Evolutionary conservation across 345 rosid species (phyloP).

Genomic region (Populus alba): DNA sequence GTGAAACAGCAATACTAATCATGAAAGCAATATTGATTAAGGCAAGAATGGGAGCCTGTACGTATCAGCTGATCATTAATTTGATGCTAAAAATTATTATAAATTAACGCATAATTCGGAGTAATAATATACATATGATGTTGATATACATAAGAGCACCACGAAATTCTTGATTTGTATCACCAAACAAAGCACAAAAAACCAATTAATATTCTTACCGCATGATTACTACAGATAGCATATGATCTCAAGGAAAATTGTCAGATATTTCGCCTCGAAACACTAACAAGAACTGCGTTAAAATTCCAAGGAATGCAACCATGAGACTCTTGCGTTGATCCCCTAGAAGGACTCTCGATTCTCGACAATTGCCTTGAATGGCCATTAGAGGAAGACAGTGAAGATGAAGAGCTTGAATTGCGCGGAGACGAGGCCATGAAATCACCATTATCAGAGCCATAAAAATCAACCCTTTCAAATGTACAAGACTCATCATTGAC

Average conservation of each 20-base stretch:
- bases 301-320: constrained; percentile 10
- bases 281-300: neutral
- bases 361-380: constrained; percentile 4
- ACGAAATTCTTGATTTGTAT: neutral
- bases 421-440: constrained; percentile 1
- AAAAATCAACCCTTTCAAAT: constrained; percentile 4
- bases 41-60: neutral
- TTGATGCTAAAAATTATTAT: neutral
- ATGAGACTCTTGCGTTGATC: neutral
- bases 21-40: neutral
- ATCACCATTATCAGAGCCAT: constrained; percentile 1
- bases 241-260: neutral
- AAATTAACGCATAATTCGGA: neutral
- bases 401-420: neutral
- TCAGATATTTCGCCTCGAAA: neutral
- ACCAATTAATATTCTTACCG: neutral
- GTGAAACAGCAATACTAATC: neutral
- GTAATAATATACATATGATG: neutral
- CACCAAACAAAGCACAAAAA: neutral
- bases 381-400: neutral
- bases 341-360: neutral
- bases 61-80: neutral
- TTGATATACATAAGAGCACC: neutral
- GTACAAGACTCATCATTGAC: neutral
- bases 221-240: neutral